Evolutionary conservation across 1,284 basidiomycete genomes (phyloP).

Genomic region (Ceratobasidium sp.): DNA sequence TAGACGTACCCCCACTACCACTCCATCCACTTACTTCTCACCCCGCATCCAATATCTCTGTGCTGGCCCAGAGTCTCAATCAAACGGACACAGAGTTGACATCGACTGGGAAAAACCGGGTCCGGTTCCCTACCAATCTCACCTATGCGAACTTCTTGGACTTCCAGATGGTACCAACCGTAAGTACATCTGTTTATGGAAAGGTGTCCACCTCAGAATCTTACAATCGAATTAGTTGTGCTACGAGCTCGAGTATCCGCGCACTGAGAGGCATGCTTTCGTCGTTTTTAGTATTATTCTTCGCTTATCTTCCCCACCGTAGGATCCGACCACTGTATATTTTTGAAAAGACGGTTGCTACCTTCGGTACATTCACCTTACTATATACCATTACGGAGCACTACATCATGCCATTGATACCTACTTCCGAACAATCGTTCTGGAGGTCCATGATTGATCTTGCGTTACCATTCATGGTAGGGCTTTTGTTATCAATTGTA

Average conservation of each 20-base stretch:
- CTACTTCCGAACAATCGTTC: constrained; percentile 78
- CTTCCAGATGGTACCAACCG: constrained; percentile 90
- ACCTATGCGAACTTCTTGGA: constrained; percentile 86
- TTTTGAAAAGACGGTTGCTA: constrained; percentile 94
- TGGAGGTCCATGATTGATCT: constrained; percentile 85
- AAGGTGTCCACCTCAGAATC: neutral
- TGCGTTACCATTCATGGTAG: constrained; percentile 90
- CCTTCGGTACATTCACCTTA: constrained; percentile 94
- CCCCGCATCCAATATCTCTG: constrained; percentile 74
- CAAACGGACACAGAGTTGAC: constrained; percentile 84
- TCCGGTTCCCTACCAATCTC: constrained; percentile 90
- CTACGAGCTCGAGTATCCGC: constrained; percentile 96
- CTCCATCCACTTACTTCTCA: constrained; percentile 80
- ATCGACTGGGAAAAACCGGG: constrained; percentile 72
- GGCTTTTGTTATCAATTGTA: constrained; percentile 53
- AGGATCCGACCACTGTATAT: constrained; percentile 92
- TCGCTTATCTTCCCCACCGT: constrained; percentile 10
- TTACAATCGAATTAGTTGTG: constrained; percentile 56
- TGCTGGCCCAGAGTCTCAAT: constrained; percentile 80
- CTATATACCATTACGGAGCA: constrained; percentile 84
- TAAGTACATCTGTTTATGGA: constrained; percentile 57
- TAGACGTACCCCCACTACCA: constrained; percentile 20
- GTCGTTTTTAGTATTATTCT: neutral
- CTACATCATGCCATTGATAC: constrained; percentile 88
- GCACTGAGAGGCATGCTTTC: constrained; percentile 77